Evolutionary conservation across 441 rosid species (phyloP), one percentile per base, ranked within the genome.

Genomic region (Iberis amara): DNA sequence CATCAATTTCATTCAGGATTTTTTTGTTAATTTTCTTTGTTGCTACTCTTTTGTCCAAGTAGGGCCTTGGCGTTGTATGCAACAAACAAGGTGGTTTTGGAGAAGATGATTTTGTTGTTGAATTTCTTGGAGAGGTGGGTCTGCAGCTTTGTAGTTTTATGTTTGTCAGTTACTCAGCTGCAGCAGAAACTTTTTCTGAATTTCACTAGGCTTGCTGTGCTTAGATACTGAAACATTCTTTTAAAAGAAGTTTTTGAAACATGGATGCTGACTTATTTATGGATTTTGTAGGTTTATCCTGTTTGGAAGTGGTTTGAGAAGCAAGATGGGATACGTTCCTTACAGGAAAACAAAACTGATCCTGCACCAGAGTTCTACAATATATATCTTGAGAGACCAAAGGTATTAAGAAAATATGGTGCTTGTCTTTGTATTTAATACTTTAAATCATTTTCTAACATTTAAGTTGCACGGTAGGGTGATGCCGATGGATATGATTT

Each of bases 51-150:
- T 55, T 69, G 38, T 73, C 65, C 69, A 47, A 54, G 40, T 66
- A 94, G 99, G 99, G 99, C 39, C 96, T 94, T 49, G 99, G 99
- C 49, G 99, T 94, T 70, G 95, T 94, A 68, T 94, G 99, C 82
- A 78, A 87, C 76, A 89, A 87, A 76, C 78, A 78, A 75, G 85
- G 83, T 72, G 99, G 99, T 61, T 94, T 94, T 71, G 86, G 77
- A 61, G 80, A 66, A 46, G 97, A 94, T 11, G 99, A 94, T 70
- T 94, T 94, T 72, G 89, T 94, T 75, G 97, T 94, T 68, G 97
- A 94, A 72, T 94, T 94, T 75, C 68, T 94, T 70, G 99, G 99
- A 77, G 99, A 94, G 99, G 99, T 94, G 73, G 52, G 75, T 68
- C 42, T 69, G 46, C 55, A 45, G 55, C 70, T 55, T 40, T 57